A percentile compares a stretch with the other conserved stretches of the same genome.
Evolutionary conservation across 176 grass and related monocot species (phyloP).

Genomic region (sorghum (Sorghum bicolor)): DNA sequence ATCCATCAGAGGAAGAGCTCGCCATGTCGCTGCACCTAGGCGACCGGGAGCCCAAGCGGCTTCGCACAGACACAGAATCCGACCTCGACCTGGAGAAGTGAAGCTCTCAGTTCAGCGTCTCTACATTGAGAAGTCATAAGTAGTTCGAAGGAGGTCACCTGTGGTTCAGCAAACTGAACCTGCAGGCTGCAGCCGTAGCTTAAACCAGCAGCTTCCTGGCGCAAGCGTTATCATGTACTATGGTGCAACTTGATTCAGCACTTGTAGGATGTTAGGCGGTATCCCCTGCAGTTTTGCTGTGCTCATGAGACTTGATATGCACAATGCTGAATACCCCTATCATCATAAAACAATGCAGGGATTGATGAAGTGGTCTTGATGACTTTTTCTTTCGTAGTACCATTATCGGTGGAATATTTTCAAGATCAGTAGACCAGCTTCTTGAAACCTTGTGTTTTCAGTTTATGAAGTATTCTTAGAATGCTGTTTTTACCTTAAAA

Average conservation of each 20-base stretch:
- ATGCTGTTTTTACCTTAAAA: too few relatives aligned
- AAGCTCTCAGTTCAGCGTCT: background rate
- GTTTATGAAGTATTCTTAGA: background rate
- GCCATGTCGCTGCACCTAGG: conserved; percentile 78
- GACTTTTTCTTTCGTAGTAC: background rate
- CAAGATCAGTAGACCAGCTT: background rate
- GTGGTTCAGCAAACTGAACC: conserved; percentile 29
- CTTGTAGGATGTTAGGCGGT: conserved; percentile 30
- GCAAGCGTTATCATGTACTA: conserved; percentile 12
- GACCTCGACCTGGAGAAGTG: conserved; percentile 61
- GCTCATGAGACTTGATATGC: conserved; percentile 11
- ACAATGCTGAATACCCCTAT: conserved; percentile 18
- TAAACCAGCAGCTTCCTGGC: conserved; percentile 24
- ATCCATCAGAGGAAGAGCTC: conserved; percentile 74
- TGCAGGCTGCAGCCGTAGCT: background rate
- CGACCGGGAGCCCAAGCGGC: conserved; percentile 72
- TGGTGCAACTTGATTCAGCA: conserved; percentile 31
- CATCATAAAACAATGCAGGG: conserved; percentile 14
- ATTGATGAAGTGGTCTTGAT: conserved; percentile 2
- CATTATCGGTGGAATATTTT: background rate
- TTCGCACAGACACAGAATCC: conserved; percentile 29
- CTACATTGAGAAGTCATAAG: too few relatives aligned
- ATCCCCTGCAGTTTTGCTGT: conserved; percentile 44
- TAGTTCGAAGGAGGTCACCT: background rate
- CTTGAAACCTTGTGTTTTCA: background rate